phyloP scores from a whole-genome alignment of 208 protist species.

The Kentomonas sorsogonicus region DNA sequence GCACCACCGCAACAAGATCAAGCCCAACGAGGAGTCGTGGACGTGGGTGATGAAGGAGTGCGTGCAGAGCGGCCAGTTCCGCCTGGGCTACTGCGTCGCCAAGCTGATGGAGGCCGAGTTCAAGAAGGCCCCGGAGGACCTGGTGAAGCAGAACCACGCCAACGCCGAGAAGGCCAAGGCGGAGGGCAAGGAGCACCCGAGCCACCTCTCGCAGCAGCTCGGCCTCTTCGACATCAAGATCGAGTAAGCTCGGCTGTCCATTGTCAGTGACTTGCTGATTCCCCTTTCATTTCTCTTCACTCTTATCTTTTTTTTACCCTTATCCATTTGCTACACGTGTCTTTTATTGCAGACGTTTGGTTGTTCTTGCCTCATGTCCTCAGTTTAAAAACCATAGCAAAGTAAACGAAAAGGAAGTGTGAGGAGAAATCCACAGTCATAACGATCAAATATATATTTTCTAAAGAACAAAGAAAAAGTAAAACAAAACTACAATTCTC shows the following conservation, averaged over 20 bases:
- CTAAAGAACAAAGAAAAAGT: not conserved
- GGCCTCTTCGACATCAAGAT: slow-evolving; percentile 87
- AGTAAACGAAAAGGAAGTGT: no score
- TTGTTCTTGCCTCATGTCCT: no score
- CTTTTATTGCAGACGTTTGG: no score
- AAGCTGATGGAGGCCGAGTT: slow-evolving; percentile 76
- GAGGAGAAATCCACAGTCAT: not conserved
- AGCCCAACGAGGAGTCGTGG: slow-evolving; percentile 83
- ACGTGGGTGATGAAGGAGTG: slow-evolving; percentile 82
- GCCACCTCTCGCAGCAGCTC: slow-evolving; percentile 57
- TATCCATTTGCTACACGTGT: no score
- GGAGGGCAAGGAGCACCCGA: slow-evolving; percentile 80
- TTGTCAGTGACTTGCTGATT: not conserved
- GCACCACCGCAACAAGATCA: slow-evolving; percentile 83
- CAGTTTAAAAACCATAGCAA: no score
- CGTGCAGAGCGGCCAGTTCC: slow-evolving; percentile 77
- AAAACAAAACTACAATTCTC: not conserved
- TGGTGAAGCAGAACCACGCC: slow-evolving; percentile 74
- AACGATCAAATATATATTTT: not conserved
- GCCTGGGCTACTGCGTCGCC: slow-evolving; percentile 74
- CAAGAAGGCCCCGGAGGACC: slow-evolving; percentile 64
- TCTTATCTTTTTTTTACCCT: slow-evolving; percentile 12
- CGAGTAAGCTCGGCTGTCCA: slow-evolving; percentile 28
- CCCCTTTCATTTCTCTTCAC: not conserved
- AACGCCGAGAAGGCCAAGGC: slow-evolving; percentile 78